Evolutionary conservation across 306 rosid genomes (phyloP), one percentile per base, ranked within the genome.

Genomic region (Casuarina glauca): DNA sequence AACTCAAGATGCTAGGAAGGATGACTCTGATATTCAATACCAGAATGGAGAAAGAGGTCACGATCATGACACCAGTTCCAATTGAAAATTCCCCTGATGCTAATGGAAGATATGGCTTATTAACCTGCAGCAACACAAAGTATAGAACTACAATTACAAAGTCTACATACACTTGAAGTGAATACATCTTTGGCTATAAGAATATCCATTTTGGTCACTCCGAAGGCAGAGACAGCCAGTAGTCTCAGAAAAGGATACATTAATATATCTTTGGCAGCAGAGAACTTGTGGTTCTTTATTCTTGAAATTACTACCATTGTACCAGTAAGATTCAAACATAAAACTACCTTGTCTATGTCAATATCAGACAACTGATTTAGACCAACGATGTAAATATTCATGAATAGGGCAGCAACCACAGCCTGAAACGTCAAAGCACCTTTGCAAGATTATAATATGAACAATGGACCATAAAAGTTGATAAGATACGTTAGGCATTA

Each of bases 41-140:
- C 98, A 94, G 79, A 88, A 94, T 41, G 48, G 87, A 79, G 79
- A 88, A 91, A 20, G 97, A 87, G 49, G 86, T 72, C 76, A 95
- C 91, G 85, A 92, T 90, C 61, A 71, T 52, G 69, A 79, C 82
- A 81, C 99, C 97, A n/a, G 91, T 90, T 82, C 76, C 78, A 80
- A 87, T 63, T 79, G 99, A 93, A 85, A 87, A 95, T 78, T 95
- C 99, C 73, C 99, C 99, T 1, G 99, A 95, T 80, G 97, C 99
- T 82, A 95, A 81, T 58, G 99, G 99, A 86, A 95, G 99, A 89
- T 95, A 89, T 62, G 97, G 97, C 88, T 95, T 95, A 90, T 95
- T 95, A 77, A 95, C 89, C 99, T 95, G 92, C 84, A 85, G 74
- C 13, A 16, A 71, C 74, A 79, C 70, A 84, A 6, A 75, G 76